Evolutionary conservation across 2,329 filamentous ascomycete genomes (phyloP), one percentile per base, ranked within the genome.

Genomic region (Nemania sp.): DNA sequence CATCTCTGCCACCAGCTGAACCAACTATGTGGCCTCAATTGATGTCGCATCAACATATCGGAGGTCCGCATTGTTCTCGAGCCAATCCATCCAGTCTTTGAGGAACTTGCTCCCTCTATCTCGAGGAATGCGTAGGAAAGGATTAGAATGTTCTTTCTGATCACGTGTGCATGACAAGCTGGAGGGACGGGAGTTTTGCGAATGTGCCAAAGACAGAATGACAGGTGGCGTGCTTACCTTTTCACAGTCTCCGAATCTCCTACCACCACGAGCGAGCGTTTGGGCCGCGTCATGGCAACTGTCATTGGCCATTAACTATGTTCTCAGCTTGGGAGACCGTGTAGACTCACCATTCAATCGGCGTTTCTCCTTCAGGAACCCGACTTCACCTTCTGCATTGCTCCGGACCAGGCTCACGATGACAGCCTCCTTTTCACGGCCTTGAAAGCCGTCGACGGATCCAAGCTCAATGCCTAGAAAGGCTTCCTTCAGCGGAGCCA

Each of bases 201-300:
- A 23, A 24, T 37, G 43, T 19, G 14, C 56, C 46, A 52, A 36
- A 20, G 28, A 34, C 37, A 56, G 55, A 42, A 44, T 49, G 47
- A 52, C 47, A 60, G 41, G 55, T 56, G 56, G 84, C 41, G 40
- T 39, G 33, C 89, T 82, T 78, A 96, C 89, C 82, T 86, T 72
- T 87, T 86, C 50, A 96, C 90, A 3, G 93, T 97, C 70, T 97
- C 94, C 54, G 91, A 94, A 72, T 99, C 94, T 39, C 93, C 94
- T 65, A 97, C 88, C 15, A 99, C 82, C 59, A 90, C 94, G 37
- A 99, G 78, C 68, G 94, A 93, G 63, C 94, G 83, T 75, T 89
- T 93, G 5, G 94, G 91, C 61, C 94, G 84, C 58, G 94, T 99
- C 92, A 99, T 97, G 48, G 94, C 93, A 64, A 97, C 92, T 96